phyloP scores from a whole-genome alignment of 2,329 filamentous ascomycete species.

The Stagonosporopsis cucurbitacearum region DNA sequence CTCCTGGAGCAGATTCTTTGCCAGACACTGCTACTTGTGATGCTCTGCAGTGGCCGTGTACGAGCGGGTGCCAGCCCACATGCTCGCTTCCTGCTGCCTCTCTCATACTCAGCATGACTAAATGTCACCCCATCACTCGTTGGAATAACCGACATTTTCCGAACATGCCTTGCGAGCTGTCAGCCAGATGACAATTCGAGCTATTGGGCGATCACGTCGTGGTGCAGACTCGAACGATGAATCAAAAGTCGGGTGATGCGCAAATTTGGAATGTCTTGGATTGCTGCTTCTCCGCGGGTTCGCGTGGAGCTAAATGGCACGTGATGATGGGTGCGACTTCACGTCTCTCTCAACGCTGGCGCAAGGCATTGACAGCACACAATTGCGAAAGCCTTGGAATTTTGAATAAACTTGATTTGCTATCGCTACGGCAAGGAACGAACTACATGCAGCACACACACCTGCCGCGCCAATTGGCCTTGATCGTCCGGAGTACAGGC shows the following conservation, averaged over 20 bases:
- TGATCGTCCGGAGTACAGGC: background rate
- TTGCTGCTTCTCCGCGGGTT: slow-evolving; percentile 8
- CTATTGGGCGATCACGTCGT: background rate
- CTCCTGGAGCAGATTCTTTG: background rate
- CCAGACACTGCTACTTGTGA: background rate
- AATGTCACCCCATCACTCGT: slow-evolving; percentile 8
- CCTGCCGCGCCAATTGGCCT: background rate
- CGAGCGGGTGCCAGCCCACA: background rate
- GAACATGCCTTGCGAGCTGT: background rate
- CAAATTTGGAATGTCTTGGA: slow-evolving; percentile 1
- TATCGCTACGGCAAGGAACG: background rate
- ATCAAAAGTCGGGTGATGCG: slow-evolving; percentile 12
- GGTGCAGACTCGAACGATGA: slow-evolving; percentile 2
- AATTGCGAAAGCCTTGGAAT: background rate
- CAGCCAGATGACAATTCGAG: background rate
- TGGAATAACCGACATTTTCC: slow-evolving; percentile 12
- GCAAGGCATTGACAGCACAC: background rate
- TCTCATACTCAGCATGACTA: slow-evolving; percentile 10
- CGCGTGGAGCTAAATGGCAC: slow-evolving; percentile 1
- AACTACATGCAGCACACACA: background rate
- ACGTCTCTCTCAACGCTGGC: background rate
- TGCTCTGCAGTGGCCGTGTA: background rate
- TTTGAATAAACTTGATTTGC: background rate
- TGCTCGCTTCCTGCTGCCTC: background rate
- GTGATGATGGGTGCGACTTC: background rate